These are phyloP conservation scores for Trichoderma pleuroti DNA, from an alignment of 2,329 filamentous ascomycete species.

Conservation along the genomic window DNA sequence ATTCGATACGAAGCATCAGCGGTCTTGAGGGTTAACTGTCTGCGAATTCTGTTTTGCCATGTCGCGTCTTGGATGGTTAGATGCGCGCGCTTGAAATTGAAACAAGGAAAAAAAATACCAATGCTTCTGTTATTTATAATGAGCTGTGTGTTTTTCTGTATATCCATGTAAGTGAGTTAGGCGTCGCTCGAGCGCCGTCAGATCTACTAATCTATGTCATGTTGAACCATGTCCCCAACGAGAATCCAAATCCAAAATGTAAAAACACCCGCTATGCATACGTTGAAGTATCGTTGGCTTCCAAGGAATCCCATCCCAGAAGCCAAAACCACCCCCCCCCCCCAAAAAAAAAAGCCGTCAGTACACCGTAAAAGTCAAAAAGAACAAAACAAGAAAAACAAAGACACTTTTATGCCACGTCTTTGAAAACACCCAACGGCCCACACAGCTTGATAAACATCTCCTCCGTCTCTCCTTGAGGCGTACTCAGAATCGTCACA, in stretches of 20 bases:
- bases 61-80: neutral
- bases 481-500: conserved; percentile 78
- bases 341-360: too few species aligned
- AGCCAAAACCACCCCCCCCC: neutral
- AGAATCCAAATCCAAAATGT: conserved; percentile 21
- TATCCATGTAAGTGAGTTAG: neutral
- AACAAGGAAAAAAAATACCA: neutral
- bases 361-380: neutral
- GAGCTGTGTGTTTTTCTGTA: neutral
- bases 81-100: neutral
- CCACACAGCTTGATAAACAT: conserved; percentile 75
- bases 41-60: neutral
- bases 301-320: neutral
- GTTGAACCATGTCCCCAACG: conserved; percentile 11
- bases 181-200: conserved; percentile 2
- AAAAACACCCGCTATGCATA: conserved; percentile 31
- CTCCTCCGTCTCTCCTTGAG: conserved; percentile 80
- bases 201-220: conserved; percentile 8
- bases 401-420: conserved; percentile 28
- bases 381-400: neutral
- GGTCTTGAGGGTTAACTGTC: conserved; percentile 12
- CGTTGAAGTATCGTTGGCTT: conserved; percentile 32
- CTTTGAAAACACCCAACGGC: conserved; percentile 49
- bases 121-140: neutral
- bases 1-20: conserved; percentile 18